phyloP scores from a whole-genome alignment of 139 green algal genomes.

The Ostreobium quekettii region DNA sequence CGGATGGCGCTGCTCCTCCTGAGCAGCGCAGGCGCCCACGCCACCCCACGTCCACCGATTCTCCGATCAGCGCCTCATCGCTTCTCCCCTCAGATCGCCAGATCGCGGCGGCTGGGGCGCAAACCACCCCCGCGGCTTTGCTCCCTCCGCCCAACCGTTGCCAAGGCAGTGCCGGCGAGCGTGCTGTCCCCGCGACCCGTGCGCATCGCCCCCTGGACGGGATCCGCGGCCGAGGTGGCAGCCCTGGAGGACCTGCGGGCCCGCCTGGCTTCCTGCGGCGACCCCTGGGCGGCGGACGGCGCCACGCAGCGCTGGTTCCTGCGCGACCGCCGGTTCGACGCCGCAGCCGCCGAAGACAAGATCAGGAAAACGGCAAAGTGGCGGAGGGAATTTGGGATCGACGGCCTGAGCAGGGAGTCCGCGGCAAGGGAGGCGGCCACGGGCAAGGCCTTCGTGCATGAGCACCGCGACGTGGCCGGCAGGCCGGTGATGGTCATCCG shows the following conservation, averaged over 20 bases:
- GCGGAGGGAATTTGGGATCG: slow-evolving; percentile 51
- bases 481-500: slow-evolving; percentile 77
- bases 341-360: slow-evolving; percentile 69
- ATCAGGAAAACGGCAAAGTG: slow-evolving; percentile 55
- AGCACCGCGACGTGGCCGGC: slow-evolving; percentile 51
- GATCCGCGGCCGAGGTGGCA: not conserved
- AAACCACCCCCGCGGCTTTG: no score
- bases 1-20: no score
- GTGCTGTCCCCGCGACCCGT: no score
- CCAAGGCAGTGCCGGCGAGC: no score
- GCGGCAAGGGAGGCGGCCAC: slow-evolving; percentile 55
- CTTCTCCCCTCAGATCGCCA: no score
- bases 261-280: slow-evolving; percentile 21
- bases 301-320: slow-evolving; percentile 66
- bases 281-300: slow-evolving; percentile 22
- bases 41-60: no score
- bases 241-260: slow-evolving; percentile 39
- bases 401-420: slow-evolving; percentile 32
- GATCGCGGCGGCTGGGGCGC: no score
- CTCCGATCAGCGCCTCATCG: no score
- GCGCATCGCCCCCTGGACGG: slow-evolving; percentile 6
- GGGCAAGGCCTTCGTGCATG: slow-evolving; percentile 82
- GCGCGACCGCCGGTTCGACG: slow-evolving; percentile 66
- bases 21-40: no score
- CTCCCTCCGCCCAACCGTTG: no score